Percentiles rank a stretch among this genome's conserved stretches.
Conservation (phyloP, 495 filamentous ascomycete genomes). For the Pyrenopolyporus hunteri region DNA sequence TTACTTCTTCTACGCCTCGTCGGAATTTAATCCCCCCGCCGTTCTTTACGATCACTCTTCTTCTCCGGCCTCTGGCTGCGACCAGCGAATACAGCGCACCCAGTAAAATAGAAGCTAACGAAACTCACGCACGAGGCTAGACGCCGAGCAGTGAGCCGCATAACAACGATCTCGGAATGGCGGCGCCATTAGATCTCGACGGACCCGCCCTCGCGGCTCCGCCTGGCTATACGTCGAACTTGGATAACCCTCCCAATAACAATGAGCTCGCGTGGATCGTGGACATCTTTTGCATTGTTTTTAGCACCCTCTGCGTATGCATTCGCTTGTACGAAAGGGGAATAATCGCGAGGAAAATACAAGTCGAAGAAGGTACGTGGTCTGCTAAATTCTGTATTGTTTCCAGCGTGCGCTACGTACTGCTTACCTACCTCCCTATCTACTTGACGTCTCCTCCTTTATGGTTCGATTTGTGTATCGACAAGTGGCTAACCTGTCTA, state of each 20-base stretch:
- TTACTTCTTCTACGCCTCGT: background rate
- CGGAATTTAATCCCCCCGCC: background rate
- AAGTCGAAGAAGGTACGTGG: background rate
- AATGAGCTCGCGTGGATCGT: background rate
- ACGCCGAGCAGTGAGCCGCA: background rate
- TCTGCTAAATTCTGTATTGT: background rate
- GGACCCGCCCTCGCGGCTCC: background rate
- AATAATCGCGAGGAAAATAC: background rate
- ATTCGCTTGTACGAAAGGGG: background rate
- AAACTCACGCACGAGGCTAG: background rate
- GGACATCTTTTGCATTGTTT: background rate
- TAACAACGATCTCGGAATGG: background rate
- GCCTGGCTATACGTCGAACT: background rate
- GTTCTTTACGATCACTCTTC: background rate
- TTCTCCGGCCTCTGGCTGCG: too few species aligned
- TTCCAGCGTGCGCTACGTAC: too few species aligned
- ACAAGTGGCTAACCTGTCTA: background rate
- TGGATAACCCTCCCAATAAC: background rate
- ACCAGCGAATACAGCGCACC: too few species aligned
- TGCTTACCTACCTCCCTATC: background rate
- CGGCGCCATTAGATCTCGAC: background rate
- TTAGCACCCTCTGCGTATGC: background rate
- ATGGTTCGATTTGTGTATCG: too few species aligned
- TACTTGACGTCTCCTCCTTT: background rate
- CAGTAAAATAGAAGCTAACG: background rate